Evolutionary conservation across 176 grass and related monocot species (phyloP), one percentile per base, ranked within the genome.

Genomic region (Raddia distichophylla): DNA sequence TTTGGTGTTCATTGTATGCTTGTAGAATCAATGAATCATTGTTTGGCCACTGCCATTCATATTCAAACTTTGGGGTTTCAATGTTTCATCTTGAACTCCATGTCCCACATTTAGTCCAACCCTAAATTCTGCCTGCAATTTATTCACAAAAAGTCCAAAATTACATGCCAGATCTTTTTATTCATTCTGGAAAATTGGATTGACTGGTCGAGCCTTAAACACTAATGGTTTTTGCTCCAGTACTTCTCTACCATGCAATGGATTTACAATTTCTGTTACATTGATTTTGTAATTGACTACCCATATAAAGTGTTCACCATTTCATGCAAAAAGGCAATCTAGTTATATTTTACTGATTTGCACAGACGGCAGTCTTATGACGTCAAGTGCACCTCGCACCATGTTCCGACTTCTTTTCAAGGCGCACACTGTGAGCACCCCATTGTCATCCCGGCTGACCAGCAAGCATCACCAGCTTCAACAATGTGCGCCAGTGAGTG

Each of bases 401-500:
- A 57, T 88, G 59, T 78, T 83, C 32, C 59, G 50, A 7, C 67
- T 14, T 43, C 80, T 83, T 67, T 76, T 68, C 74, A 88, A 88
- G 52, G 50, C 74, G 56, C 35, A 76, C 32, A 32, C 77, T 50
- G 19, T 85, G 55, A 75, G 62, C 54, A 49, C 76, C 0, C 27
- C 64, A 51, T 20, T 88, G n/a, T 11, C 56, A 71, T 79, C 65
- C 14, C 77, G 77, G 35, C n/a, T 50, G 61, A 34, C 60, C 40
- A 64, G 20, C 42, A 66, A 66, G 50, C 64, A 57, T 71, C 73
- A 88, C 40, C 90, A 86, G 71, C 71, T 92, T 74, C 83, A 89
- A 37, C 86, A 85, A 71, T 34, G 50, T 34, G 76, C 69, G 6
- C 75, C 76, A 16, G 91, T 97, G 49, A 91, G 90, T 76, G 94